A percentile compares a stretch with the other conserved stretches of the same genome.
phyloP scores from a whole-genome alignment of 106 monocot species.

The Dioscorea alata region DNA sequence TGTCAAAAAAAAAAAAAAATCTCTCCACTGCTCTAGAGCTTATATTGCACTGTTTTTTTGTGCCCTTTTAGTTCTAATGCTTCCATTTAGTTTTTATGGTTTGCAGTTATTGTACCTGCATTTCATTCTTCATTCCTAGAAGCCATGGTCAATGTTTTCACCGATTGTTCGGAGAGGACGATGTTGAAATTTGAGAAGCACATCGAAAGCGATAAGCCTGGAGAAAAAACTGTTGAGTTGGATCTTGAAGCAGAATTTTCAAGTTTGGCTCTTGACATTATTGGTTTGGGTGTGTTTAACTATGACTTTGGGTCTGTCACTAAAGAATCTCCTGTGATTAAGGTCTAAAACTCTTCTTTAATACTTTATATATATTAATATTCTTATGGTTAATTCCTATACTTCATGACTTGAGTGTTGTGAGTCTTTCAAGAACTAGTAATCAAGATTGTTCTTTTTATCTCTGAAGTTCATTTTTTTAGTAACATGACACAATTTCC shows the following conservation, averaged over 20 bases:
- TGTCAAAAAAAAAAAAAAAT: no score
- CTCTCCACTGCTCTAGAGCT: slow-evolving; percentile 1
- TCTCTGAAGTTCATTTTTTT: no score
- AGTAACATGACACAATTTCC: no score
- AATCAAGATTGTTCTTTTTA: no score
- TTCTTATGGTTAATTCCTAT: not conserved
- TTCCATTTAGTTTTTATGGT: not conserved
- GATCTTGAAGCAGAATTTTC: slow-evolving; percentile 99
- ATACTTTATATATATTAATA: not conserved
- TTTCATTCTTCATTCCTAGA: slow-evolving; percentile 93
- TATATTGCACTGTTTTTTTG: not conserved
- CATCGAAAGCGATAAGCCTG: slow-evolving; percentile 23
- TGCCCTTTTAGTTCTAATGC: not conserved
- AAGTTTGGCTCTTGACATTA: slow-evolving; percentile 92
- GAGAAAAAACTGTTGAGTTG: slow-evolving; percentile 49
- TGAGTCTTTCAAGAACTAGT: no score
- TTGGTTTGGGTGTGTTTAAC: slow-evolving; percentile 96
- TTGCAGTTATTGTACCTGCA: slow-evolving; percentile 93
- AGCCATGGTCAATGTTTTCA: slow-evolving; percentile 83
- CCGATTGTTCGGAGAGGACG: slow-evolving; percentile 77
- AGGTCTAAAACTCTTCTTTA: slow-evolving; percentile 41
- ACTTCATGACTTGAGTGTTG: not conserved
- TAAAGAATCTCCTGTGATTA: slow-evolving; percentile 95
- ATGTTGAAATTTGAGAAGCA: slow-evolving; percentile 74
- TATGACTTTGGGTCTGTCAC: slow-evolving; percentile 96